Evolutionary conservation across 192 early-diverging fungal species (phyloP).

Genomic region (Piromyces sp.): DNA sequence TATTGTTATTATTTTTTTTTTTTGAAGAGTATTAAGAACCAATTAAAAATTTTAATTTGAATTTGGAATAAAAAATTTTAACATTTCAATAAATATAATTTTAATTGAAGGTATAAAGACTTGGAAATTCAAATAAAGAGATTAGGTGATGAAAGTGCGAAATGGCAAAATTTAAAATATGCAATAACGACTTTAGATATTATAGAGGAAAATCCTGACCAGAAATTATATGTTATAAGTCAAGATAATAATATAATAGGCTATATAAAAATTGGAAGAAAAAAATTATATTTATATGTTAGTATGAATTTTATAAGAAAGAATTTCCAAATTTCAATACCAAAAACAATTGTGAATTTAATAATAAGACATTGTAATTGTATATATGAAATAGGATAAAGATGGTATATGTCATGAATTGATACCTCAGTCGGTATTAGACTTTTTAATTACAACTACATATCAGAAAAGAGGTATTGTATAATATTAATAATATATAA

Average conservation of each 20-base stretch:
- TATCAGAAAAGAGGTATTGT: neutral
- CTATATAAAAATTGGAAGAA: neutral
- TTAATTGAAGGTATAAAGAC: neutral
- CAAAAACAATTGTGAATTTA: too few relatives aligned
- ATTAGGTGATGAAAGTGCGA: neutral
- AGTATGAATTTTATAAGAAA: too few relatives aligned
- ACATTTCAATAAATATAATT: neutral
- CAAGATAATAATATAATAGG: neutral
- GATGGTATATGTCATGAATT: neutral
- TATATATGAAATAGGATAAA: neutral
- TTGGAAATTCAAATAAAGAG: neutral
- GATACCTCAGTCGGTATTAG: neutral
- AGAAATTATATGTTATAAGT: neutral
- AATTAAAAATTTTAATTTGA: too few relatives aligned
- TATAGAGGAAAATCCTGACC: neutral
- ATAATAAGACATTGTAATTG: too few relatives aligned
- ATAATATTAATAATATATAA: too few relatives aligned
- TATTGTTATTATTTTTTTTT: too few relatives aligned
- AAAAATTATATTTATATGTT: neutral
- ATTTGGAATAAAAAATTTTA: too few relatives aligned
- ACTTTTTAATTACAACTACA: neutral
- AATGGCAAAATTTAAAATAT: neutral
- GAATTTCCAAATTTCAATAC: too few relatives aligned
- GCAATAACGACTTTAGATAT: neutral
- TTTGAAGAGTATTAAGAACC: too few relatives aligned